Base-by-base conservation (phyloP, 2,329 filamentous ascomycete genomes). In the Aspergillus sp. region DNA sequence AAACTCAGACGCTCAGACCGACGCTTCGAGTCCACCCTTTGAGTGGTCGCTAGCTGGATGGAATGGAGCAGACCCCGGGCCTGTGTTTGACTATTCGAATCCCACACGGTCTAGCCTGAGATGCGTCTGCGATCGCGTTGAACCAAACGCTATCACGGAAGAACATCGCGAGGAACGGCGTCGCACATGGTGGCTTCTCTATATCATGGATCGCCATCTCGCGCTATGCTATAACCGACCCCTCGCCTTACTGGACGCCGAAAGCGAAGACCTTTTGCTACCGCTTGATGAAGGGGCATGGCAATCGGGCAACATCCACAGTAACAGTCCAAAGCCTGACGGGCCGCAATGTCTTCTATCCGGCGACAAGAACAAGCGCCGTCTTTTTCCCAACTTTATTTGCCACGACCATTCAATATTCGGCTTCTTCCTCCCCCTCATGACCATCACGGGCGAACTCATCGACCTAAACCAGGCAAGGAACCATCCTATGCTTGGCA, bases 191-290 rank as follows among this genome's bases (percentile, higher is more conserved):
- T 97, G 93, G 93, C 85, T 97, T 8, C 82, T 95, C 54, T 97
- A 96, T 79, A 92, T 91, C 48, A 91, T 96, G 64, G 93, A 97
- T 76, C 88, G 93, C 45, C 93, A 97, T 78, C 81, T 97, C 46
- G 92, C 93, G 0, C 81, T 97, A 9, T 97, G 93, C 82, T 97
- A 96, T 78, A 97, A 97, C 75, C 86, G 92, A 51, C 93, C 93
- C 0, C 82, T 97, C 15, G 94, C 92, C 71, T 83, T 97, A 45
- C 86, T 96, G 51, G 94, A 97, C 72, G 86, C 91, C 49, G 93
- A 97, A 79, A 97, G 93, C 75, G 89, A 93, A 65, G 89, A 89
- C 30, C 84, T 97, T 52, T 80, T 91, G 61, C 90, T 93, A 70
- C 93, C 93, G n/a, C 88, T 97, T 80, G 89, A 95, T 73, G 93